A percentile compares a stretch with the other conserved stretches of the same genome.
phyloP scores from a whole-genome alignment of 805 yeast species.

The Suhomyces prunicola region DNA sequence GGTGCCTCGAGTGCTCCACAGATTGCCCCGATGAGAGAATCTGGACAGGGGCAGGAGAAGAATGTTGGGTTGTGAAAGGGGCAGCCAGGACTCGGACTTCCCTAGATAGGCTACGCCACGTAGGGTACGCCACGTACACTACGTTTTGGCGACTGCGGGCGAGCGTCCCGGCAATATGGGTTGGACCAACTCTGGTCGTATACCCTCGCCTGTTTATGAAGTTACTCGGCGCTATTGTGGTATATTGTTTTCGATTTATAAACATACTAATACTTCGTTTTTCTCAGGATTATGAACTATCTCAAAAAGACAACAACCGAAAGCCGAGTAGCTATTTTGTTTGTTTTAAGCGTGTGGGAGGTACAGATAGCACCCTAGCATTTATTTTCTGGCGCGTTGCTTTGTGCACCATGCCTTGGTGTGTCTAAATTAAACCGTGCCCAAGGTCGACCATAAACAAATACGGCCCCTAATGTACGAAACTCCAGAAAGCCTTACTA shows the following conservation, averaged over 20 bases:
- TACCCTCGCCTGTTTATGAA: not conserved
- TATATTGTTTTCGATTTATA: not conserved
- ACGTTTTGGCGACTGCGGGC: too few relatives aligned
- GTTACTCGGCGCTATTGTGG: not conserved
- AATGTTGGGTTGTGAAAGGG: not conserved
- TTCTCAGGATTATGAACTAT: not conserved
- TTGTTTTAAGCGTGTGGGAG: not conserved
- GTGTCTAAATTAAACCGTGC: not conserved
- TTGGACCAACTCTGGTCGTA: not conserved
- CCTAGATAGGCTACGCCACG: too few relatives aligned
- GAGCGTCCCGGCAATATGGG: too few relatives aligned
- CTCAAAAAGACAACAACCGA: not conserved
- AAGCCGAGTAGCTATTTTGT: not conserved
- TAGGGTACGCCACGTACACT: too few relatives aligned
- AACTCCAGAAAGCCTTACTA: slow-evolving; percentile 1
- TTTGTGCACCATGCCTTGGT: not conserved
- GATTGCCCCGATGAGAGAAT: not conserved
- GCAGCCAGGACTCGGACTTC: not conserved
- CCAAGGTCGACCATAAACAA: not conserved
- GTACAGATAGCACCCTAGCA: not conserved
- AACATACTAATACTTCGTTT: not conserved
- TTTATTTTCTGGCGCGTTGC: not conserved
- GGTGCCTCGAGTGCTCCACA: not conserved
- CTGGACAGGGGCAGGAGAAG: not conserved
- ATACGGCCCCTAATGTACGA: slow-evolving; percentile 1